Percentiles rank a stretch among this genome's conserved stretches.
These are phyloP conservation scores for Blechomonas ayalai DNA, from an alignment of 208 protist genomes.

Conservation along the genomic window DNA sequence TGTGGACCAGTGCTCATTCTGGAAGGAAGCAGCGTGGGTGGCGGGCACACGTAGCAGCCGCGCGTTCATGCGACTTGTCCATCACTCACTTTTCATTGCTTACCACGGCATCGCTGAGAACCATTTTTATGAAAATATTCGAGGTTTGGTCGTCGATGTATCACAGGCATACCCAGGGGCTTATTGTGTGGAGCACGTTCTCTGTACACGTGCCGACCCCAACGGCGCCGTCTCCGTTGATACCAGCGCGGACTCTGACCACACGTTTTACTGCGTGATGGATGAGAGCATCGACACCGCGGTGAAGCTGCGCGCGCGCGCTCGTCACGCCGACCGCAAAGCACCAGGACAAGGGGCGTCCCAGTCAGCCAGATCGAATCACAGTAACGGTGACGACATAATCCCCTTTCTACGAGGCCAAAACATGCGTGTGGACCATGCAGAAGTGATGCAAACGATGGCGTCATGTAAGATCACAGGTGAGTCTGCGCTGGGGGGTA, in stretches of 20 bases:
- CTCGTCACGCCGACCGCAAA: neutral
- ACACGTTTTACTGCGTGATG: slow-evolving; percentile 22
- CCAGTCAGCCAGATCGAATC: neutral
- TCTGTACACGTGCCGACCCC: too few relatives aligned
- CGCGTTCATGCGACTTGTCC: slow-evolving; percentile 62
- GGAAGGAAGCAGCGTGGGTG: slow-evolving; percentile 14
- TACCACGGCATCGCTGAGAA: slow-evolving; percentile 38
- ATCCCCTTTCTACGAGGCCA: slow-evolving; percentile 27
- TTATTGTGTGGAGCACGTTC: slow-evolving; percentile 49
- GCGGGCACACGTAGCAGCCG: slow-evolving; percentile 16
- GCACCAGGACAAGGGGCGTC: neutral
- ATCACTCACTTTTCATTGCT: slow-evolving; percentile 72
- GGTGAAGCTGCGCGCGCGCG: slow-evolving; percentile 35
- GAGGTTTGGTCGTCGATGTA: slow-evolving; percentile 39
- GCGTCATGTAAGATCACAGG: too few relatives aligned
- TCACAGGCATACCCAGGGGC: slow-evolving; percentile 59
- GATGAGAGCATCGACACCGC: slow-evolving; percentile 52
- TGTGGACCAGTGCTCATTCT: slow-evolving; percentile 16
- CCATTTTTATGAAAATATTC: slow-evolving; percentile 52
- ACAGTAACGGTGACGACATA: slow-evolving; percentile 3
- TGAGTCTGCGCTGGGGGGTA: slow-evolving; percentile 1
- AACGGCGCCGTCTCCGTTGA: neutral
- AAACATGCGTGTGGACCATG: too few relatives aligned
- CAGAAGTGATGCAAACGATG: too few relatives aligned
- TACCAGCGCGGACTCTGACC: slow-evolving; percentile 8